phyloP scores from a whole-genome alignment of 345 rosid genomes.

The Tarenaya hassleriana region DNA sequence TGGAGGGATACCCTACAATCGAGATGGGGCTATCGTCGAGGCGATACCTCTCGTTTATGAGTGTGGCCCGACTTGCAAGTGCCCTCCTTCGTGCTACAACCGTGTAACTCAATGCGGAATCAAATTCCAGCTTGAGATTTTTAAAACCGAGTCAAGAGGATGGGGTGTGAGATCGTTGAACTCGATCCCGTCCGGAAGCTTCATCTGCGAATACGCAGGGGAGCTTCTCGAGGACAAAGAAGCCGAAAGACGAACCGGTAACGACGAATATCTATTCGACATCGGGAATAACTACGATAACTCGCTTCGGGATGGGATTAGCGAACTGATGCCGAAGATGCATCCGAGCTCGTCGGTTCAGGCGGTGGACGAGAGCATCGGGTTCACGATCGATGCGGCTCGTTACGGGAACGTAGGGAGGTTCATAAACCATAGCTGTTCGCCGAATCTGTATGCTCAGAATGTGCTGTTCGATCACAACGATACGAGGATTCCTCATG shows the following conservation, averaged over 20 bases:
- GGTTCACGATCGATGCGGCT: constrained; percentile 87
- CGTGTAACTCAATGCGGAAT: constrained; percentile 74
- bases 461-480: constrained; percentile 73
- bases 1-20: constrained; percentile 74
- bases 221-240: constrained; percentile 71
- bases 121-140: constrained; percentile 67
- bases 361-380: constrained; percentile 32
- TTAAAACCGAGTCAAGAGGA: constrained; percentile 71
- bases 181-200: constrained; percentile 75
- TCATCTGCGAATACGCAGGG: constrained; percentile 84
- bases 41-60: constrained; percentile 61
- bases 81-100: constrained; percentile 66
- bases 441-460: constrained; percentile 90
- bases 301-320: constrained; percentile 43
- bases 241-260: constrained; percentile 56
- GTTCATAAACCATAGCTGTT: constrained; percentile 86
- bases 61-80: constrained; percentile 77
- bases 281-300: constrained; percentile 49
- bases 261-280: constrained; percentile 81
- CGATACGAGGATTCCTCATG: constrained; percentile 70
- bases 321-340: constrained; percentile 37
- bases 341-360: constrained; percentile 27
- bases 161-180: constrained; percentile 88
- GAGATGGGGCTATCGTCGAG: constrained; percentile 65
- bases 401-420: constrained; percentile 65